phyloP scores from a whole-genome alignment of 2,329 filamentous ascomycete genomes.

The Penicillium sp. region DNA sequence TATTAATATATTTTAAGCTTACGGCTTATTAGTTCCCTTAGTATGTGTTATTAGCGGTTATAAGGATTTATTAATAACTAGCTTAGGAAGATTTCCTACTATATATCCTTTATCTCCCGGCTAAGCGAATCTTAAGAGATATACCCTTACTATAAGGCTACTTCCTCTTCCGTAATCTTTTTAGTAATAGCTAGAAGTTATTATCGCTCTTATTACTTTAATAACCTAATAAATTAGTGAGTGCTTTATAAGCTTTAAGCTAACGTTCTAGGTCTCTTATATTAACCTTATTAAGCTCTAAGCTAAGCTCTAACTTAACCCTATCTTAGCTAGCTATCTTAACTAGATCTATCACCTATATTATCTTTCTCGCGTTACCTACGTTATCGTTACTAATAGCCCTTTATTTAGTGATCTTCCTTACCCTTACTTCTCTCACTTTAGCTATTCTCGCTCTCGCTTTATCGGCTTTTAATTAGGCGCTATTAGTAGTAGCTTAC shows the following conservation, averaged over 20 bases:
- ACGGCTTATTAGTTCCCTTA: too few relatives aligned
- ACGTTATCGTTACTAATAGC: not conserved
- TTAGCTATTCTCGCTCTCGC: not conserved
- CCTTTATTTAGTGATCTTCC: not conserved
- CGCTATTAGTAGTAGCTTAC: not conserved
- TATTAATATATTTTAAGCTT: too few relatives aligned
- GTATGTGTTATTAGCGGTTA: too few relatives aligned
- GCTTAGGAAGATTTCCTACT: too few relatives aligned
- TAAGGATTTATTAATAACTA: too few relatives aligned
- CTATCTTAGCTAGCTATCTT: not conserved
- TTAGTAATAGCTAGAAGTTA: not conserved
- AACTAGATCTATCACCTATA: not conserved
- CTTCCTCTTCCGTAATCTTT: not conserved
- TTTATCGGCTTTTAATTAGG: not conserved
- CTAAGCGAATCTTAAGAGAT: too few relatives aligned
- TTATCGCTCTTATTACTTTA: not conserved
- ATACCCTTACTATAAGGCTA: too few relatives aligned
- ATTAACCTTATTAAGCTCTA: too few relatives aligned
- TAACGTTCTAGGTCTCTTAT: too few relatives aligned
- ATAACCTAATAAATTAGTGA: not conserved
- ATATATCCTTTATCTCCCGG: too few relatives aligned
- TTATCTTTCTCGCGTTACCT: not conserved
- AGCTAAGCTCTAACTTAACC: not conserved
- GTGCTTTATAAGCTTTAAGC: too few relatives aligned
- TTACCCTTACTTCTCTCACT: not conserved